These are phyloP conservation scores for Agarophyton chilense DNA, from an alignment of 23 red algal species.

Conservation along the genomic window DNA sequence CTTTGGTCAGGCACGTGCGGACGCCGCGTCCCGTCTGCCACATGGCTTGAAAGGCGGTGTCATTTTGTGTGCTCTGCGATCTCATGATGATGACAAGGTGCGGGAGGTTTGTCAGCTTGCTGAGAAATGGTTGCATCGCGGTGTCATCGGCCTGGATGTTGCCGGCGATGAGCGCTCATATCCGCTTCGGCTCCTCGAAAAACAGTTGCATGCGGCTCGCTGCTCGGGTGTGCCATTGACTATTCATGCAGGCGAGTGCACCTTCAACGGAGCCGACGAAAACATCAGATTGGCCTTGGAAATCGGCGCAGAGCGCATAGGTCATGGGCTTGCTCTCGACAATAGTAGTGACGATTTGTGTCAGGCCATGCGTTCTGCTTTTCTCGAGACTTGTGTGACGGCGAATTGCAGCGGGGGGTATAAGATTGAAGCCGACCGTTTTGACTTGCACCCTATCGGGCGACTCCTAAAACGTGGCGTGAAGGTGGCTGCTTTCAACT, in stretches of 20 bases:
- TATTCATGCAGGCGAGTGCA: not conserved
- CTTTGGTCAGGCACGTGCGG: not conserved
- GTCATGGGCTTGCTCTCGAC: not conserved
- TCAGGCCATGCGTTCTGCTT: not conserved
- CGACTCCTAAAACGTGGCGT: not conserved
- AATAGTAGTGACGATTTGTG: not conserved
- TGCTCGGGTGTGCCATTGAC: not conserved
- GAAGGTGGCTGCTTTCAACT: conserved; percentile 23
- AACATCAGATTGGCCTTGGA: not conserved
- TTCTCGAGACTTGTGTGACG: not conserved
- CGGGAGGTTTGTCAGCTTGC: conserved; percentile 5
- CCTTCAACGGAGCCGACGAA: not conserved
- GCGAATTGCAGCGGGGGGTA: not conserved
- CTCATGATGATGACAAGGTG: not conserved
- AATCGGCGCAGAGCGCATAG: not conserved
- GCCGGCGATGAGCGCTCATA: conserved; percentile 14
- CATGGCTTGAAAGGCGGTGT: not conserved
- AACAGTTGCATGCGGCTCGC: not conserved
- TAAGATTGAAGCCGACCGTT: not conserved
- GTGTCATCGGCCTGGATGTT: conserved; percentile 8
- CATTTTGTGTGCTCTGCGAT: conserved; percentile 19
- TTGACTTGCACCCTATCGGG: not conserved
- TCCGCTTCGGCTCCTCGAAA: not conserved
- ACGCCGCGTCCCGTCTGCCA: not conserved
- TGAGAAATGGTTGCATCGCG: not conserved